These are phyloP conservation scores for grape (Vitis vinifera) DNA, from an alignment of 164 flowering plant species.

Conservation along the genomic window DNA sequence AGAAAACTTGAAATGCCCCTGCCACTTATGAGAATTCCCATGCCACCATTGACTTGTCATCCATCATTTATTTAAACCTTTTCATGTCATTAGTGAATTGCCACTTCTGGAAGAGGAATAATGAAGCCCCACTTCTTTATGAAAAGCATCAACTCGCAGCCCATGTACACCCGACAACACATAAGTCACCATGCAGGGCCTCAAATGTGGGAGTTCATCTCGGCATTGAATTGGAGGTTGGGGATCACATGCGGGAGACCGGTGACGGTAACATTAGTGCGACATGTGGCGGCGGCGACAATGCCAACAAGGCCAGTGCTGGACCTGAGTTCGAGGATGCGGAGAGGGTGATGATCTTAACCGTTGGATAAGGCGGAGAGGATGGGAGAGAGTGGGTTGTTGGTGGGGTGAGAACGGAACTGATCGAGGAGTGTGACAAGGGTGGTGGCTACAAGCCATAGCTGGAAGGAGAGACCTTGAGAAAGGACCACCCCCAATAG, in stretches of 20 bases:
- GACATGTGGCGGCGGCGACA: conserved; percentile 46
- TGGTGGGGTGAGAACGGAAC: no score
- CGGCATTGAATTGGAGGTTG: conserved; percentile 46
- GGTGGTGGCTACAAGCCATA: conserved; percentile 61
- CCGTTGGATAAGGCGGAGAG: not conserved
- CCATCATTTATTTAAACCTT: no score
- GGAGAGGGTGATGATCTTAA: conserved; percentile 20
- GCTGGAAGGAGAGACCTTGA: conserved; percentile 57
- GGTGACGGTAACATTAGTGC: conserved; percentile 43
- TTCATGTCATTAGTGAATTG: no score
- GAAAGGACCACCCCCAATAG: conserved; percentile 22
- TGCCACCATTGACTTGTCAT: no score
- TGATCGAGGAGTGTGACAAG: not conserved
- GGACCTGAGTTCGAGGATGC: conserved; percentile 58
- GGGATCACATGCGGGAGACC: conserved; percentile 58
- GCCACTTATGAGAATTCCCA: no score
- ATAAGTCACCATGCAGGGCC: conserved; percentile 22
- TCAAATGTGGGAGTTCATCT: conserved; percentile 25
- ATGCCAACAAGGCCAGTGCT: conserved; percentile 65
- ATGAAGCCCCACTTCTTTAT: no score
- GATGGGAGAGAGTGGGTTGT: not conserved
- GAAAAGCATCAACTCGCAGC: no score
- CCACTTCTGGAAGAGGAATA: no score
- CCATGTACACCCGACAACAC: no score
- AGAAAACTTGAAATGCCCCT: no score